A percentile compares a stretch with the other conserved stretches of the same genome.
Conservation (phyloP, 2,329 filamentous ascomycete genomes). For the Penicillium sp. region DNA sequence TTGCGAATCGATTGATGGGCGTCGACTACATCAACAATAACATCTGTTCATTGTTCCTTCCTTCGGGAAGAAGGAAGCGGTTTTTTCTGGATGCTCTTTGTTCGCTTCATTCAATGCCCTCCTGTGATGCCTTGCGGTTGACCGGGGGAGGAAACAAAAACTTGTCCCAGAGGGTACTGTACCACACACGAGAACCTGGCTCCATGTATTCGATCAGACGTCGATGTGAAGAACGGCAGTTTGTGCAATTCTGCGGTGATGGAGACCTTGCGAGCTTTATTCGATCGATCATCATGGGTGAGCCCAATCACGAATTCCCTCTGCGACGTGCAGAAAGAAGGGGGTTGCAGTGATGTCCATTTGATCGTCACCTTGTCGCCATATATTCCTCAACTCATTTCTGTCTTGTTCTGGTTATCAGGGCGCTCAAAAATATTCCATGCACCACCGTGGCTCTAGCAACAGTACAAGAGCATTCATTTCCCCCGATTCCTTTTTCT, state of each 20-base stretch:
- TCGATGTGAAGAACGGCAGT: slow-evolving; percentile 17
- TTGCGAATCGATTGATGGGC: slow-evolving; percentile 60
- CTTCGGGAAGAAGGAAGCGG: slow-evolving; percentile 62
- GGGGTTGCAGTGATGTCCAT: slow-evolving; percentile 19
- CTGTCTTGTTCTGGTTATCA: neutral
- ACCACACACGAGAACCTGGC: slow-evolving; percentile 70
- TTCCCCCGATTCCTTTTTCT: slow-evolving; percentile 14
- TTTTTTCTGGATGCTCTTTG: slow-evolving; percentile 97
- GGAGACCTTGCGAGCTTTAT: slow-evolving; percentile 14
- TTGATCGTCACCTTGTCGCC: slow-evolving; percentile 7
- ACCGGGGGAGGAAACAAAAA: slow-evolving; percentile 87
- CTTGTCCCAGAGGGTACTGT: slow-evolving; percentile 87
- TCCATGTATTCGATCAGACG: slow-evolving; percentile 13
- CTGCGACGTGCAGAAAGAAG: slow-evolving; percentile 13
- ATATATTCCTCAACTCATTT: slow-evolving; percentile 23
- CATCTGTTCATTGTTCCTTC: slow-evolving; percentile 36
- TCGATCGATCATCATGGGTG: slow-evolving; percentile 11
- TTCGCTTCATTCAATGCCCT: slow-evolving; percentile 71
- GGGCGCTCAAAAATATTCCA: neutral
- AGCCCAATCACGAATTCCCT: slow-evolving; percentile 15
- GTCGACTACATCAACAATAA: slow-evolving; percentile 50
- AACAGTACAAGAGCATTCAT: slow-evolving; percentile 7
- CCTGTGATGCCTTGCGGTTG: slow-evolving; percentile 46
- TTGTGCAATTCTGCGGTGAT: slow-evolving; percentile 34
- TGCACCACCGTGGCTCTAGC: slow-evolving; percentile 14